These are phyloP conservation scores for Paecilomyces formosus DNA, from an alignment of 2,329 filamentous ascomycete genomes.

Conservation along the genomic window DNA sequence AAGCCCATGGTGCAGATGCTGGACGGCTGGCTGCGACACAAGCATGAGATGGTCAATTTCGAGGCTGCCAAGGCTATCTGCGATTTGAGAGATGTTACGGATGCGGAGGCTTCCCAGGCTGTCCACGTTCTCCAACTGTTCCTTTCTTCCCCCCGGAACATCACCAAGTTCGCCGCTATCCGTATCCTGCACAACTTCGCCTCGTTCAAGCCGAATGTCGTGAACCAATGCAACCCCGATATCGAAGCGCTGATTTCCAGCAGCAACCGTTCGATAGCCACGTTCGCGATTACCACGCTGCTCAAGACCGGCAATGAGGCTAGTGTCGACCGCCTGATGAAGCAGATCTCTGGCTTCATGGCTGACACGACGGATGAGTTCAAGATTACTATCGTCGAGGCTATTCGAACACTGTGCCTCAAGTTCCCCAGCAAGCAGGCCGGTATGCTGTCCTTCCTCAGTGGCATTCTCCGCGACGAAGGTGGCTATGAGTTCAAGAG, in stretches of 20 bases:
- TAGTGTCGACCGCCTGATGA: slow-evolving; percentile 94
- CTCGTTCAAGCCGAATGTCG: slow-evolving; percentile 88
- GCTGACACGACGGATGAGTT: slow-evolving; percentile 98
- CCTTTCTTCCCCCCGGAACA: slow-evolving; percentile 87
- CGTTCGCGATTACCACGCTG: slow-evolving; percentile 94
- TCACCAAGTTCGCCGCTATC: slow-evolving; percentile 96
- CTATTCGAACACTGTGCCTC: slow-evolving; percentile 88
- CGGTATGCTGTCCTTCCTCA: slow-evolving; percentile 94
- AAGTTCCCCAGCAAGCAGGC: slow-evolving; percentile 99
- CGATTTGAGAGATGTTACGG: slow-evolving; percentile 86
- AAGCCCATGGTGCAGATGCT: slow-evolving; percentile 97
- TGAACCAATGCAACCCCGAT: slow-evolving; percentile 90
- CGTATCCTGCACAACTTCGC: slow-evolving; percentile 95
- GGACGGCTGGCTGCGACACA: slow-evolving; percentile 93
- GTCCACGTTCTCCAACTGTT: slow-evolving; percentile 95
- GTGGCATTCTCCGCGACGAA: slow-evolving; percentile 92
- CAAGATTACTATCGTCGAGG: slow-evolving; percentile 99
- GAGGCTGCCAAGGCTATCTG: slow-evolving; percentile 98
- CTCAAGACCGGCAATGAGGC: slow-evolving; percentile 98
- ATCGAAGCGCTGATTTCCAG: slow-evolving; percentile 97
- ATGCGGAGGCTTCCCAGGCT: slow-evolving; percentile 82
- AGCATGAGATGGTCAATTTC: slow-evolving; percentile 99
- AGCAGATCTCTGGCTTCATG: slow-evolving; percentile 98
- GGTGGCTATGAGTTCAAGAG: slow-evolving; percentile 98
- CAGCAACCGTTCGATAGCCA: slow-evolving; percentile 93